These are phyloP conservation scores for Leptodermis oblonga DNA, from an alignment of 257 asterid species.

Conservation along the genomic window DNA sequence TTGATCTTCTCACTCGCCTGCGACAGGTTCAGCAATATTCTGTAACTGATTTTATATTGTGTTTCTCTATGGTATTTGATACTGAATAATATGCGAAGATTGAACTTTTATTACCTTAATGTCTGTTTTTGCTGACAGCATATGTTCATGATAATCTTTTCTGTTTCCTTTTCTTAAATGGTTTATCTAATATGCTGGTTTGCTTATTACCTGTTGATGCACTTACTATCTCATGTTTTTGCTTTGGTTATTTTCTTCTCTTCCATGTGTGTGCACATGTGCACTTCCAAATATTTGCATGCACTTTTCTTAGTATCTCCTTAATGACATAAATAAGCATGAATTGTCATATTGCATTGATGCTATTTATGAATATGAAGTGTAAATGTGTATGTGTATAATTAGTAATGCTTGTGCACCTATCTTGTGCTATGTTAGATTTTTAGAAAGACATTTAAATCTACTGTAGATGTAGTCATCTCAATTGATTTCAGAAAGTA, in stretches of 20 bases:
- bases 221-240: not conserved
- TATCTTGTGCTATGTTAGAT: not conserved
- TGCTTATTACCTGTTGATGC: not conserved
- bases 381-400: not conserved
- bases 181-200: not conserved
- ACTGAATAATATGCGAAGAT: not conserved
- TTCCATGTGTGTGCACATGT: not conserved
- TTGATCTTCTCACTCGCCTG: conserved; percentile 87
- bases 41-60: not conserved
- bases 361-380: not conserved
- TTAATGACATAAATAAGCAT: not conserved
- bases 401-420: not conserved
- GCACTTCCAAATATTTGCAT: not conserved
- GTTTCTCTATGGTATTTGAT: conserved; percentile 11
- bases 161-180: not conserved
- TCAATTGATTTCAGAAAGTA: not conserved
- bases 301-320: not conserved
- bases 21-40: conserved; percentile 64
- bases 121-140: not conserved
- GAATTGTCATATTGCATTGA: not conserved
- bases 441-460: no score
- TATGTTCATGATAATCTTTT: not conserved
- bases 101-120: not conserved
- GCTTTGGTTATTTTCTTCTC: not conserved
- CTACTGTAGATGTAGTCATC: not conserved